These are phyloP conservation scores for Colletotrichum ledebouriae DNA, from an alignment of 2,329 filamentous ascomycete genomes.

Conservation along the genomic window DNA sequence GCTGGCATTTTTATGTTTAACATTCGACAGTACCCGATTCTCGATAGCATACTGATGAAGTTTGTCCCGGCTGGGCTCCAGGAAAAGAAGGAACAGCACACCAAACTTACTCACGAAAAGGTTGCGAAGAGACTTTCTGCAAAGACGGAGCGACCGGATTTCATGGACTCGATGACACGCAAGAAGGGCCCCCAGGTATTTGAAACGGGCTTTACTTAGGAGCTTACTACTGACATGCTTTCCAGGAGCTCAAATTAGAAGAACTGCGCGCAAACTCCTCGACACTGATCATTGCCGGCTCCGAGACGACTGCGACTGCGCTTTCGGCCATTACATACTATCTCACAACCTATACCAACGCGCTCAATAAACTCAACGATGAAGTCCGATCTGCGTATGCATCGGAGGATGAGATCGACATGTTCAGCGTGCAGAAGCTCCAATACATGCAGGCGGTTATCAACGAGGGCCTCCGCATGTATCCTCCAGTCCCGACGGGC, in stretches of 20 bases:
- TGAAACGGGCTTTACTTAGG: not conserved
- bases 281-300: constrained; percentile 24
- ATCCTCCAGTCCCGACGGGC: constrained; percentile 46
- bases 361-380: constrained; percentile 45
- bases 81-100: constrained; percentile 7
- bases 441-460: constrained; percentile 53
- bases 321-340: constrained; percentile 29
- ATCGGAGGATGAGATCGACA: constrained; percentile 50
- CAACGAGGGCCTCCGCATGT: constrained; percentile 56
- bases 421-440: constrained; percentile 47
- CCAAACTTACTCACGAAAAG: constrained; percentile 9
- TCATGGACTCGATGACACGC: constrained; percentile 24
- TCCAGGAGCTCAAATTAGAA: constrained; percentile 26
- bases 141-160: constrained; percentile 12
- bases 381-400: constrained; percentile 54
- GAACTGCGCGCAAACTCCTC: constrained; percentile 37
- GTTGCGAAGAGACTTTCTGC: constrained; percentile 11
- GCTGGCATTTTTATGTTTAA: constrained; percentile 1
- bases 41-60: constrained; percentile 10
- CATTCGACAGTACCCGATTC: not conserved
- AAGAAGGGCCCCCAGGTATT: not conserved
- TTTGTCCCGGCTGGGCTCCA: not conserved
- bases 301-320: constrained; percentile 34
- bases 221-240: not conserved
- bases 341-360: not conserved